phyloP scores from a whole-genome alignment of 2,329 filamentous ascomycete species.

The Stachybotrys elegans region DNA sequence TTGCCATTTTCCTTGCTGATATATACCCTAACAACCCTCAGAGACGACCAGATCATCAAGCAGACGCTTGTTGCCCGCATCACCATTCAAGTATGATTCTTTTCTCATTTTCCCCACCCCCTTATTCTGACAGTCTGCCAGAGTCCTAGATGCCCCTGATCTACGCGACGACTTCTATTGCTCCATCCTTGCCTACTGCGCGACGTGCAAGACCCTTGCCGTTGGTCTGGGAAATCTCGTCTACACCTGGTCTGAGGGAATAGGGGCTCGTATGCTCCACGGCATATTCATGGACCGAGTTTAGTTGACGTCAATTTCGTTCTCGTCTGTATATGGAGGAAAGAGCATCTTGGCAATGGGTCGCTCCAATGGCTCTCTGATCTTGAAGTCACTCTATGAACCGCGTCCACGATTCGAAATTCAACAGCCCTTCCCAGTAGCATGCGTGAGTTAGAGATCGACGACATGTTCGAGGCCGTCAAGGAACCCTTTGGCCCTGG shows the following conservation, averaged over 20 bases:
- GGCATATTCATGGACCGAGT: slow-evolving; percentile 16
- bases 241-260: slow-evolving; percentile 82
- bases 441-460: slow-evolving; percentile 79
- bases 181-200: slow-evolving; percentile 80
- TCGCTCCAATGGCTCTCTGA: slow-evolving; percentile 69
- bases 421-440: slow-evolving; percentile 65
- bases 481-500: slow-evolving; percentile 39
- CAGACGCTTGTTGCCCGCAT: slow-evolving; percentile 53
- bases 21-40: background rate
- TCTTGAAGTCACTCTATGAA: slow-evolving; percentile 73
- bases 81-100: slow-evolving; percentile 67
- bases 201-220: slow-evolving; percentile 68
- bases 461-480: slow-evolving; percentile 48
- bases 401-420: slow-evolving; percentile 68
- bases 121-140: slow-evolving; percentile 32
- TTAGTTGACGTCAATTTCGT: slow-evolving; percentile 82
- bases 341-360: slow-evolving; percentile 82
- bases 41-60: slow-evolving; percentile 4
- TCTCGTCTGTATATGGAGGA: slow-evolving; percentile 73
- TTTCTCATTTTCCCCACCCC: too few relatives aligned
- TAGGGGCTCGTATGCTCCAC: slow-evolving; percentile 52
- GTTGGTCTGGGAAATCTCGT: slow-evolving; percentile 76
- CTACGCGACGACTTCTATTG: slow-evolving; percentile 97
- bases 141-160: slow-evolving; percentile 80
- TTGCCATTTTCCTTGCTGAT: background rate